Base-by-base conservation (phyloP, 768 basidiomycete genomes). In the Amyloporia xantha region DNA sequence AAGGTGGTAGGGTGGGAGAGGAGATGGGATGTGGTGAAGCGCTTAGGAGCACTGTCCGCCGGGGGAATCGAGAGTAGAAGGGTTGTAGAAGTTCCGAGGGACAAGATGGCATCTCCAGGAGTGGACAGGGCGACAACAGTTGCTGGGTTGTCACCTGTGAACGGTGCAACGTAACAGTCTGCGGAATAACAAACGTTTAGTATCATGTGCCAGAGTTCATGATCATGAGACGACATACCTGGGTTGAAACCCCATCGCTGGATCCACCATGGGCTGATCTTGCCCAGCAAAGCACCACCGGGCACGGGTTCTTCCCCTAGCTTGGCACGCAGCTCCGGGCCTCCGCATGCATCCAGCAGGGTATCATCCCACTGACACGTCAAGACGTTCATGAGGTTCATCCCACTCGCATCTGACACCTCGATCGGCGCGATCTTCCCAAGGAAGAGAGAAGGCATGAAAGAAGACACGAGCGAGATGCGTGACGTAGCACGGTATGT, bases 121-220 rank as follows among this genome's bases (percentile, higher is more conserved):
- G 78, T 78, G 24, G 82, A 82, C 25, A 87, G 69, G 0, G 82
- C 79, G 44, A 88, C 76, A 46, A 91, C 81, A 11, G 89, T 88
- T 3, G 88, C 86, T 5, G 90, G 86, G 63, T 95, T 95, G 62
- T 95, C 91, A 3, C 91, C 91, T 0, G 89, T 91, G 61, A 92
- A 91, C 0, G 89, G 86, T 2, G 85, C 84, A 43, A 95, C 74
- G 38, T 81, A 70, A 59, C 90, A 93, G 11, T 84, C 89, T 83
- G 46, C 3, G 19, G 20, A n/a, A n/a, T n/a, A n/a, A n/a, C n/a
- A n/a, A n/a, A n/a, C n/a, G n/a, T n/a, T n/a, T n/a, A n/a, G n/a
- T n/a, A n/a, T n/a, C n/a, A n/a, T n/a, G n/a, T n/a, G n/a, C n/a
- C n/a, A n/a, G n/a, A n/a, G n/a, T n/a, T n/a, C 30, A 44, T 23